Conservation (phyloP, 352 stramenopile species). For the Phytophthora fragariae region DNA sequence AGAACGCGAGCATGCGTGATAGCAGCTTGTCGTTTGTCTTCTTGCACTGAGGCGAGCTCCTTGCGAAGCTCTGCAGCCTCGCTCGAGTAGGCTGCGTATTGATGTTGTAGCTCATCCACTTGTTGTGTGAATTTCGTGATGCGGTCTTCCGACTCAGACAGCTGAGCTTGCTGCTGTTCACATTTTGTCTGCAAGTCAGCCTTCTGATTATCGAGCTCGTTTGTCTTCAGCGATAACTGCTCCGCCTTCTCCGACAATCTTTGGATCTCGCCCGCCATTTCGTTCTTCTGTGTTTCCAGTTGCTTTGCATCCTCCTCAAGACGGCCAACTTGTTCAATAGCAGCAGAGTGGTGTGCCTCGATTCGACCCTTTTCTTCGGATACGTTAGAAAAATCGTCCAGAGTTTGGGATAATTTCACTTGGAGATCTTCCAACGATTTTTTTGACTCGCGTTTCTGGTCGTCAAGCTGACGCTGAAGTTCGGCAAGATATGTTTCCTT, state of each 20-base stretch:
- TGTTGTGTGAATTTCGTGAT: slow-evolving; percentile 29
- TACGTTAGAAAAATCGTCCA: slow-evolving; percentile 24
- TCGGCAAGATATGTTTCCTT: slow-evolving; percentile 40
- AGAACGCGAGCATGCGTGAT: slow-evolving; percentile 11
- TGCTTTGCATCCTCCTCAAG: slow-evolving; percentile 25
- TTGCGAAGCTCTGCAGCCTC: slow-evolving; percentile 29
- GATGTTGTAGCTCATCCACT: slow-evolving; percentile 30
- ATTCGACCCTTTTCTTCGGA: slow-evolving; percentile 30
- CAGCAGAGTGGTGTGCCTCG: slow-evolving; percentile 20
- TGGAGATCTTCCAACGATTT: slow-evolving; percentile 22
- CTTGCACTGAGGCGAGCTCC: slow-evolving; percentile 29
- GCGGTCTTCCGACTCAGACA: slow-evolving; percentile 26
- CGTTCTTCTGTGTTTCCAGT: slow-evolving; percentile 32
- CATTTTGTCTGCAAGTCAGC: slow-evolving; percentile 27
- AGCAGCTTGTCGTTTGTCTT: slow-evolving; percentile 26
- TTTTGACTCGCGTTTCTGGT: slow-evolving; percentile 43
- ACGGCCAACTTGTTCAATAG: slow-evolving; percentile 22
- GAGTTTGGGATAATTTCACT: slow-evolving; percentile 29
- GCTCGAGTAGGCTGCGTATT: slow-evolving; percentile 19
- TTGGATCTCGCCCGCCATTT: slow-evolving; percentile 29
- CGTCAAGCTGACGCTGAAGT: slow-evolving; percentile 57
- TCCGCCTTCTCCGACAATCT: slow-evolving; percentile 22
- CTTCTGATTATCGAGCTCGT: slow-evolving; percentile 24
- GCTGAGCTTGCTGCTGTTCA: slow-evolving; percentile 29
- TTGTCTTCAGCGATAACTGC: slow-evolving; percentile 20